Conservation (phyloP, 2,329 filamentous ascomycete species). For the Zasmidium cellare region DNA sequence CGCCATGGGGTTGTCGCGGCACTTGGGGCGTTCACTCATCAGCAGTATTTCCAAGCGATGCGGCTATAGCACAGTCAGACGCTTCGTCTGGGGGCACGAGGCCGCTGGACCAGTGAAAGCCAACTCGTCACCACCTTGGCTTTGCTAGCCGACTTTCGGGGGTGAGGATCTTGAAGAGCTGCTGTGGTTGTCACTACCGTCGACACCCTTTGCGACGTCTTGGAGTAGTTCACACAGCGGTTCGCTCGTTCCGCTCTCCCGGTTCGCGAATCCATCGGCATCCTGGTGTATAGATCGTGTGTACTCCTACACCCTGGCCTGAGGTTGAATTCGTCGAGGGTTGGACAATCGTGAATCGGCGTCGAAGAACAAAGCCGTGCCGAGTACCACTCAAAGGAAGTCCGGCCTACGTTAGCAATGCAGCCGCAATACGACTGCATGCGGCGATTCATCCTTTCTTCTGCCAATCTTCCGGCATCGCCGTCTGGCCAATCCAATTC, state of each 20-base stretch:
- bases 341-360: too few species aligned
- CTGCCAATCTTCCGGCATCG: constrained; percentile 13
- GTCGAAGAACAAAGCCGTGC: not conserved
- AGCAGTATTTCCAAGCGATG: not conserved
- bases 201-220: not conserved
- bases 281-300: not conserved
- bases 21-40: not conserved
- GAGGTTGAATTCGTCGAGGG: not conserved
- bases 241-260: not conserved
- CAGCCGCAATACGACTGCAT: constrained; percentile 14
- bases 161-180: not conserved
- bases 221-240: not conserved
- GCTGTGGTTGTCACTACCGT: not conserved
- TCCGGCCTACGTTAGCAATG: not conserved
- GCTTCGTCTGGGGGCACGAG: not conserved
- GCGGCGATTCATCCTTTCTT: constrained; percentile 18
- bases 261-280: not conserved
- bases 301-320: not conserved
- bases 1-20: not conserved
- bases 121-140: not conserved
- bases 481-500: constrained; percentile 11
- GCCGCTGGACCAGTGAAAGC: not conserved
- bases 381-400: not conserved
- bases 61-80: not conserved
- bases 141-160: not conserved